Evolutionary conservation across 2,329 filamentous ascomycete genomes (phyloP).

Genomic region (Aspergillus sclerotialis): DNA sequence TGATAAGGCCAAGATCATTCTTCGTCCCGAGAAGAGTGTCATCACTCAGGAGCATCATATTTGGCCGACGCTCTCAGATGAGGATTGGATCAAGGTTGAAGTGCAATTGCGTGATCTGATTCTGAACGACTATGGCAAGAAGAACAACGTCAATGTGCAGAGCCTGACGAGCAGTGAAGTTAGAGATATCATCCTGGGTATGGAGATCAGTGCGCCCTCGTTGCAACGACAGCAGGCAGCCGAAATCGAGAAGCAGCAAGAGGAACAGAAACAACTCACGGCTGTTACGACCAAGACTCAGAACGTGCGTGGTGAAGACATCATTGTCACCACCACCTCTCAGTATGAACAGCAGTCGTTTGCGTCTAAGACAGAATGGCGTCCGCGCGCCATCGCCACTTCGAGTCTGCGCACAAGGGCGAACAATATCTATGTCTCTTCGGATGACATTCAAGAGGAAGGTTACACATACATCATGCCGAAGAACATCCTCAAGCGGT

Average conservation of each 20-base stretch:
- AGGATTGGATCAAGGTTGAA: constrained; percentile 99
- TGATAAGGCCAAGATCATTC: constrained; percentile 93
- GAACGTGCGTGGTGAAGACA: constrained; percentile 93
- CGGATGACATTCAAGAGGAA: constrained; percentile 84
- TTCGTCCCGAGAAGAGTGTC: constrained; percentile 94
- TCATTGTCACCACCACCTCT: constrained; percentile 95
- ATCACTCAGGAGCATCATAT: constrained; percentile 99
- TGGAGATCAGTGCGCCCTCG: constrained; percentile 97
- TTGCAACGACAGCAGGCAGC: constrained; percentile 97
- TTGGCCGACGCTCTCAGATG: constrained; percentile 88
- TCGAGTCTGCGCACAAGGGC: constrained; percentile 88
- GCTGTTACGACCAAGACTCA: constrained; percentile 98
- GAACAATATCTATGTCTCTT: constrained; percentile 98
- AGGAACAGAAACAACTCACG: constrained; percentile 92
- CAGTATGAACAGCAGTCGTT: constrained; percentile 98
- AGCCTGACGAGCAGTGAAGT: constrained; percentile 96
- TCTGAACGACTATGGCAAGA: constrained; percentile 97
- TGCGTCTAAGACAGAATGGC: constrained; percentile 98
- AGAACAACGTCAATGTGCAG: constrained; percentile 99
- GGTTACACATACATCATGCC: constrained; percentile 97
- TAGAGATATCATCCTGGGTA: constrained; percentile 94
- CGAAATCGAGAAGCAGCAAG: constrained; percentile 97
- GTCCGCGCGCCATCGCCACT: constrained; percentile 90
- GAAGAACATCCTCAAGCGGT: constrained; percentile 96
- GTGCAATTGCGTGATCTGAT: constrained; percentile 92